Conservation (phyloP, 1,139 yeast genomes). For the Kodamaea sp. region DNA sequence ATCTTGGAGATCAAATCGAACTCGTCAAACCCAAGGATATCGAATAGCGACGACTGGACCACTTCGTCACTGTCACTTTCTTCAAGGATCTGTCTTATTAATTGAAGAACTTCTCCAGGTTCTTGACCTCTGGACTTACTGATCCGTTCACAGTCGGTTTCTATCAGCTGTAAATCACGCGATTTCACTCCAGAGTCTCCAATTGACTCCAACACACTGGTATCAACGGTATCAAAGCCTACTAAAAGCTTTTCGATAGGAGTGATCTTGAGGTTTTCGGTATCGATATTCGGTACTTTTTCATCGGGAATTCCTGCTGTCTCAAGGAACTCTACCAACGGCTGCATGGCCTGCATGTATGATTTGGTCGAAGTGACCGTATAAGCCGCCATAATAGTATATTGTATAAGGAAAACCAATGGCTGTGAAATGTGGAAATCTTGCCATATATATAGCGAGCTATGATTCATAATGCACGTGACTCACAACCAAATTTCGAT, state of each 20-base stretch:
- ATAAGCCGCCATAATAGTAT: conserved; percentile 35
- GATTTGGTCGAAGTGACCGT: conserved; percentile 68
- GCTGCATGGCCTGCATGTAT: conserved; percentile 76
- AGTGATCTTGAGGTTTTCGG: conserved; percentile 29
- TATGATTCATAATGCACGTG: no score
- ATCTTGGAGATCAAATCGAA: conserved; percentile 74
- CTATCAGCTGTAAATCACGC: conserved; percentile 17
- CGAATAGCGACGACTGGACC: conserved; percentile 67
- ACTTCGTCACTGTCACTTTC: conserved; percentile 54
- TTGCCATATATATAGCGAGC: no score
- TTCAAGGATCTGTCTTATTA: conserved; percentile 23
- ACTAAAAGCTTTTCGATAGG: conserved; percentile 30
- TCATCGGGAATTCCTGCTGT: conserved; percentile 27
- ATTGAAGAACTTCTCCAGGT: conserved; percentile 22
- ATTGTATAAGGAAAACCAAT: no score
- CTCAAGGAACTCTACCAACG: conserved; percentile 52
- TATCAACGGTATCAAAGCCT: conserved; percentile 33
- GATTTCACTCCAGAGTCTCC: conserved; percentile 4
- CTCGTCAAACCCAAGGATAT: conserved; percentile 82
- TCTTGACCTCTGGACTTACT: conserved; percentile 28
- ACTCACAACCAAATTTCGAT: no score
- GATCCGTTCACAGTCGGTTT: conserved; percentile 30
- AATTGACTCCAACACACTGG: conserved; percentile 35
- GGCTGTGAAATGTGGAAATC: no score
- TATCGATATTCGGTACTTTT: conserved; percentile 35